Evolutionary conservation across 192 early-diverging fungal species (phyloP), one percentile per base, ranked within the genome.

Genomic region (Coemansia aciculifera): DNA sequence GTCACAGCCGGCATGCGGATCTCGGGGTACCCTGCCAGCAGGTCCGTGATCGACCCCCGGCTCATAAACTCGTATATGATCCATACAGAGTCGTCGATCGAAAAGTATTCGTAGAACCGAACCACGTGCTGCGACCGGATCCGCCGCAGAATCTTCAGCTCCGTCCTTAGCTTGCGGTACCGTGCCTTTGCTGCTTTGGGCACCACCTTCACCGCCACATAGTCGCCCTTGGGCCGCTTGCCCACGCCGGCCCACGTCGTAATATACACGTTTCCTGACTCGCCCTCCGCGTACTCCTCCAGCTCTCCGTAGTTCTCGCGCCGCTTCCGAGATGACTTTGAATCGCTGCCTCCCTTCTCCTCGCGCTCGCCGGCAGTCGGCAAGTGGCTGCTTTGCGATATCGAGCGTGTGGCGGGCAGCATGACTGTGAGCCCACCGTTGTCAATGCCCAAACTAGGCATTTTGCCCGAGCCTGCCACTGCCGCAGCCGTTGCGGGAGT

Each of bases 21-120:
- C 52, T 75, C 75, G 8, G 84, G 84, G 64, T 85, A 85, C 19
- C 73, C 75, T 10, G 66, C 84, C 54, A 85, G 71, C 65, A 85
- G 63, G 31, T 85, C 84, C 13, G 84, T 82, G 40, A 85, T 73
- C 0, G 84, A 82, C 3, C 84, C 78, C 51, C 79, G 67, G 54
- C 76, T 74, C 84, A 85, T 85, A 67, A 78, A 85, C 74, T 85
- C 84, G 72, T 85, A 85, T 54, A 85, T 77, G n/a, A 85, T 79
- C 79, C 79, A 85, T 46, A 85, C 73, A 8, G 76, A 78, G 57
- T 85, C 79, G 67, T 85, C 79, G 59, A 85, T 77, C 24, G 73
- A 73, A 40, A 81, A 78, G 60, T 80, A 78, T 68, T 81, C 76
- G 65, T 75, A 81, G 79, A 81, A 85, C 10, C 77, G 76, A 59